These are phyloP conservation scores for Penicillium argentinense DNA, from an alignment of 495 filamentous ascomycete species.

Conservation along the genomic window DNA sequence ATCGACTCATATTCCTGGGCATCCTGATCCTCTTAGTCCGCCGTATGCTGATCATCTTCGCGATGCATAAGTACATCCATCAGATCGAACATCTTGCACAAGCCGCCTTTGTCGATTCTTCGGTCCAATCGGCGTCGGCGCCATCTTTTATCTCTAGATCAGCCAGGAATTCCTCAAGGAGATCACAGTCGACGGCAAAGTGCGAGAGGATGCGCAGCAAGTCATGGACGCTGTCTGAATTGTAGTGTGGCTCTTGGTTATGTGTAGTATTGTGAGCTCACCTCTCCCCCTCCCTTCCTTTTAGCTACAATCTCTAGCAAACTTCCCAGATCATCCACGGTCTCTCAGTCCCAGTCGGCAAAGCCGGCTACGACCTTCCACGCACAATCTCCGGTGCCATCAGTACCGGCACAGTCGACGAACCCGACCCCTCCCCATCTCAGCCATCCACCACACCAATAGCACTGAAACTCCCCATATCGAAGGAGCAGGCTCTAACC, in stretches of 20 bases:
- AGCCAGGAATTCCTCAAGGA: slow-evolving; percentile 62
- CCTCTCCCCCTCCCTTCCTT: slow-evolving; percentile 11
- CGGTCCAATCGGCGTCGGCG: slow-evolving; percentile 88
- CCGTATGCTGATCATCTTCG: slow-evolving; percentile 73
- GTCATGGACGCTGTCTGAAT: slow-evolving; percentile 65
- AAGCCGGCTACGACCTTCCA: slow-evolving; percentile 77
- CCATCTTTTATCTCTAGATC: slow-evolving; percentile 86
- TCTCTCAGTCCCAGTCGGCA: slow-evolving; percentile 81
- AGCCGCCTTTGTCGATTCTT: slow-evolving; percentile 87
- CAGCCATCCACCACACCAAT: slow-evolving; percentile 29
- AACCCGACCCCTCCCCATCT: slow-evolving; percentile 31
- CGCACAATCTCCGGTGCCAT: slow-evolving; percentile 67
- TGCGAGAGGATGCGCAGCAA: slow-evolving; percentile 63
- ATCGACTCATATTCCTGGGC: slow-evolving; percentile 74
- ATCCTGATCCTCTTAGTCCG: slow-evolving; percentile 77
- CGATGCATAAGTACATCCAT: slow-evolving; percentile 71
- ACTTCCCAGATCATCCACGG: slow-evolving; percentile 72
- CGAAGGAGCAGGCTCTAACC: slow-evolving; percentile 15
- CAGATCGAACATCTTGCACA: slow-evolving; percentile 75
- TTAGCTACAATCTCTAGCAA: slow-evolving; percentile 12
- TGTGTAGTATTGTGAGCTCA: slow-evolving; percentile 87
- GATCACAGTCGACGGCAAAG: slow-evolving; percentile 56
- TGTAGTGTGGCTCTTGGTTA: slow-evolving; percentile 82
- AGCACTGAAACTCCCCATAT: slow-evolving; percentile 39
- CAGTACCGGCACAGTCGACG: slow-evolving; percentile 38